phyloP scores from a whole-genome alignment of 2,329 filamentous ascomycete species.

The Dothiorella sarmentorum region DNA sequence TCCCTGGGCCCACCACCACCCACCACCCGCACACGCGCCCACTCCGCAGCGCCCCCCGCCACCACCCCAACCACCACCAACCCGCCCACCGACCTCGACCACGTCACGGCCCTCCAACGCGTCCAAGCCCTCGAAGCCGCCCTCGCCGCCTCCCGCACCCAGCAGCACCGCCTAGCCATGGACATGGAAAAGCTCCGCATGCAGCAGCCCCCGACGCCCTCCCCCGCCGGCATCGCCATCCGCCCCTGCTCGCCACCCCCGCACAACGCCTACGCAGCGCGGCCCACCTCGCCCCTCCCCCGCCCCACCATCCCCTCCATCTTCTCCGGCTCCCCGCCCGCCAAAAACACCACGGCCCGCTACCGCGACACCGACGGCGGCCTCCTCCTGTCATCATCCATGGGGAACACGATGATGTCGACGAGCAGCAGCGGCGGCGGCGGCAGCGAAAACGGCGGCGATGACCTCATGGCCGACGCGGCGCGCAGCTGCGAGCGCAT shows the following conservation, averaged over 20 bases:
- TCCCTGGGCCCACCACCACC: neutral
- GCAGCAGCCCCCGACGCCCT: neutral
- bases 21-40: neutral
- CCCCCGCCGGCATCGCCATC: neutral
- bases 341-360: too few relatives aligned
- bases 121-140: conserved; percentile 2
- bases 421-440: neutral
- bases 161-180: neutral
- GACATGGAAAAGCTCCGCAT: conserved; percentile 1
- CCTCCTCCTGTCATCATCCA: neutral
- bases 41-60: neutral
- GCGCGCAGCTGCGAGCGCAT: neutral
- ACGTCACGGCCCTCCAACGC: neutral
- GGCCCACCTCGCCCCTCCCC: too few relatives aligned
- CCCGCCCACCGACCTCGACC: neutral
- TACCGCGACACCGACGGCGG: too few relatives aligned
- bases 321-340: too few relatives aligned
- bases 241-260: neutral
- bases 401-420: too few relatives aligned
- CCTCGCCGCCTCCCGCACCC: neutral
- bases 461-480: conserved; percentile 14
- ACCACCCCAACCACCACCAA: neutral
- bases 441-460: neutral
- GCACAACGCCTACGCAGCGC: too few relatives aligned
- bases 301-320: neutral